Base-by-base conservation (phyloP, 805 yeast genomes). In the Wickerhamiella sorbophila region DNA sequence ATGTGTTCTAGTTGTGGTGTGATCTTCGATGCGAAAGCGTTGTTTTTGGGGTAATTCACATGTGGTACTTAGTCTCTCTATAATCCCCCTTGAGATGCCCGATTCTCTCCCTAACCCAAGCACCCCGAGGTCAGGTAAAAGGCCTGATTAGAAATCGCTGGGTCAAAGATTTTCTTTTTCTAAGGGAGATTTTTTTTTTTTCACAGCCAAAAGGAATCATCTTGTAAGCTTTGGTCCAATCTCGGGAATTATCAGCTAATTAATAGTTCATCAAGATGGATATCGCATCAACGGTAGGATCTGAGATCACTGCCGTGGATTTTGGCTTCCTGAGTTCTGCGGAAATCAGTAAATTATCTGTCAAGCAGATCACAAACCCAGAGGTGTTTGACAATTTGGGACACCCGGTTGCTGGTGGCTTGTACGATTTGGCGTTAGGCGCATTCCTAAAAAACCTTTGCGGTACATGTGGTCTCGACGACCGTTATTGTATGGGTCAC, bases 341-440 rank as follows among this genome's bases (percentile, higher is more conserved):
- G 42, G 98, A 93, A 56, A 78, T 91, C 56, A 72, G 88, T 53
- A 72, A 75, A 54, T 67, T 88, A 33, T 85, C 96, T 26, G 97
- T 94, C 41, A 88, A 87, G 61, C 97, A 91, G 67, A 78, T 91
- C 63, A 82, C 93, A 44, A 86, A 85, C 57, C 96, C 98, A 16
- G 79, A 85, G 31, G 95, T 86, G n/a, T 79, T 91, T 55, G 98
- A 91, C 62, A 85, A 81, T 58, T 65, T 91, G 58, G 98, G 97
- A 36, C 97, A 93, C 61, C 96, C 99, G 16, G 77, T 91, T 41
- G 71, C 79, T 33, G 87, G 91, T 46, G 99, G 99, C 61, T 67
- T 91, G 27, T 91, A 91, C 56, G 99, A 91, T 63, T 71, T 88
- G 47, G 77, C 95, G n/a, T 66, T 91, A 33, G 99, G 99, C 50